Evolutionary conservation across 139 green algal species (phyloP), one percentile per base, ranked within the genome.

Genomic region (Chlamydomonas eustigma): DNA sequence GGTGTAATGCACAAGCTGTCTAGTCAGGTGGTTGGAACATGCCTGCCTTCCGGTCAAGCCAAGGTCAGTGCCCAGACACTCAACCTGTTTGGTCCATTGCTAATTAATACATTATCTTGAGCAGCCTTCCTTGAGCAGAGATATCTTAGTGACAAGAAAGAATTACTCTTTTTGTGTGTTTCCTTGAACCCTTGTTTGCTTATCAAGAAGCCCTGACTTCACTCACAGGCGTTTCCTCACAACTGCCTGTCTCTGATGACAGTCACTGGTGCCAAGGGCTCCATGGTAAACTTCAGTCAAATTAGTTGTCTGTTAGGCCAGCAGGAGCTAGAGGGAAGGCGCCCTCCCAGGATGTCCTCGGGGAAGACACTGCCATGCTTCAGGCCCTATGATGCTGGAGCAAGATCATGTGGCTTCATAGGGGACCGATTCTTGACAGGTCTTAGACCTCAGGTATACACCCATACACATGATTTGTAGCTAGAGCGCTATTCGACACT

Each of bases 331-430:
- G 96, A 99, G 86, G 96, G 96, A 4, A 85, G 96, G 31, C 89
- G 96, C 22, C 91, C 96, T 77, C 95, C 96, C 2, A 85, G 94
- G 38, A 98, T 96, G 91, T 80, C 91, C 4, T 90, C 75, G 33
- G 95, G 95, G 63, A 97, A 97, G 81, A 98, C 95, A 39, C 88
- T 99, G 85, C 96, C 96, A 24, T 99, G 96, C 89, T 99, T 99
- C 75, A 76, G 78, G 58, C 84, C 94, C 0, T 98, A 89, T 65
- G 95, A 98, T 75, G 82, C 74, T 44, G 82, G 85, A 8, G 91
- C 89, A 1, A 71, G 92, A 2, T 85, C 87, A 2, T 91, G 92
- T 32, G 93, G 93, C 22, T 99, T 97, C 81, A 91, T 99, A 18
- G 91, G 80, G 0, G 94, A 98, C 80, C 88, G 96, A 50, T 87